Percentiles rank a stretch among this genome's conserved stretches.
Conservation (phyloP, 1,139 yeast genomes). For the Geotrichum australiense region DNA sequence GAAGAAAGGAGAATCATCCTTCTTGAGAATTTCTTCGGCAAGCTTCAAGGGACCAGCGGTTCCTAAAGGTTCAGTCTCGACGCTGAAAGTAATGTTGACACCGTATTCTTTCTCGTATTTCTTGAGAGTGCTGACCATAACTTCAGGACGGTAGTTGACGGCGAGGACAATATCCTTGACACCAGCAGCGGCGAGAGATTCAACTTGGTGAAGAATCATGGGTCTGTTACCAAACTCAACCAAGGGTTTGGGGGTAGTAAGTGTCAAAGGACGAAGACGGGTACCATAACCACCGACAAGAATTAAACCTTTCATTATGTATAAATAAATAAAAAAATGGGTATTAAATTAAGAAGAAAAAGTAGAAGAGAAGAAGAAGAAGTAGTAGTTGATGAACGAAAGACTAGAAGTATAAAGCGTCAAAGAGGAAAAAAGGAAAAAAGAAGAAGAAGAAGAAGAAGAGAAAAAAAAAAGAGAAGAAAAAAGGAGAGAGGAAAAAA, state of each 20-base stretch:
- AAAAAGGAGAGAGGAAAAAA: background rate
- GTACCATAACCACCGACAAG: constrained; percentile 99
- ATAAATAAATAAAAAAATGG: constrained; percentile 5
- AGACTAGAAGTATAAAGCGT: constrained; percentile 9
- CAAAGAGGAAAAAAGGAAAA: constrained; percentile 14
- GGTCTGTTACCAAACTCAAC: constrained; percentile 99
- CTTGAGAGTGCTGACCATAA: constrained; percentile 91
- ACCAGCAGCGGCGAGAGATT: constrained; percentile 96
- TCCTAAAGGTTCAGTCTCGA: constrained; percentile 98
- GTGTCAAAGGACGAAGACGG: constrained; percentile 96
- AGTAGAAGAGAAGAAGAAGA: constrained; percentile 5
- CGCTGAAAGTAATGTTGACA: constrained; percentile 91
- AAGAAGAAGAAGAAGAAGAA: constrained; percentile 4
- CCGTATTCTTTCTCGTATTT: constrained; percentile 94
- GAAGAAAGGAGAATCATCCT: constrained; percentile 94
- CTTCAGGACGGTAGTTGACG: constrained; percentile 98
- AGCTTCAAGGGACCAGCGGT: constrained; percentile 99
- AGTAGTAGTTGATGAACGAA: constrained; percentile 2
- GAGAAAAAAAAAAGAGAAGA: constrained; percentile 1
- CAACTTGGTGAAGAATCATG: constrained; percentile 81
- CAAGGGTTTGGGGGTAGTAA: constrained; percentile 95
- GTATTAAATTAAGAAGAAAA: constrained; percentile 13
- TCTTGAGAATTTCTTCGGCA: constrained; percentile 88
- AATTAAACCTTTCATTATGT: constrained; percentile 88
- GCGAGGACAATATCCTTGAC: constrained; percentile 98